phyloP scores from a whole-genome alignment of 495 filamentous ascomycete species.

The Neurospora sublineolata region DNA sequence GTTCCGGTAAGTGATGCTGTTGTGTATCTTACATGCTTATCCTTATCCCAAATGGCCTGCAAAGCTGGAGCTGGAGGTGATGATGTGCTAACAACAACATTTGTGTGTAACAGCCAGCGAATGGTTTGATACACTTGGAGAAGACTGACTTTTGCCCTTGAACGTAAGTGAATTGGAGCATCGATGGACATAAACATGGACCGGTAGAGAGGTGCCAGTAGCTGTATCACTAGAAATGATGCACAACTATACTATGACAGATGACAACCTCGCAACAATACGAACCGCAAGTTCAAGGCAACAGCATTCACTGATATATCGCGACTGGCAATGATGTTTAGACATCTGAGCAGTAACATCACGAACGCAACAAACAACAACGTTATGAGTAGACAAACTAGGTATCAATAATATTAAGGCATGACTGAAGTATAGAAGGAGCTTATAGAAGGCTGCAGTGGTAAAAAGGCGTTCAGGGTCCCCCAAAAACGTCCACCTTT shows the following conservation, averaged over 20 bases:
- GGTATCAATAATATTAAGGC: neutral
- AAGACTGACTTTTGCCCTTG: conserved; percentile 12
- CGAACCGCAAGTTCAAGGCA: neutral
- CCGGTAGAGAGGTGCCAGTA: conserved; percentile 5
- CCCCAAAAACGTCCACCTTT: neutral
- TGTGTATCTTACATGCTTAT: neutral
- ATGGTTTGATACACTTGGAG: conserved; percentile 43
- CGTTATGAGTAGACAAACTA: neutral
- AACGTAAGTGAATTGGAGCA: neutral
- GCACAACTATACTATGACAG: neutral
- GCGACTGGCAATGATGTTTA: neutral
- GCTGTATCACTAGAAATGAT: neutral
- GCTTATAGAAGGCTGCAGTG: neutral
- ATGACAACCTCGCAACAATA: neutral
- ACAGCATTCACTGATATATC: neutral
- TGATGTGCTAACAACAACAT: conserved; percentile 7
- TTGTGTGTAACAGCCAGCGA: conserved; percentile 30
- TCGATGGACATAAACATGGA: conserved; percentile 9
- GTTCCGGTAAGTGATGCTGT: conserved; percentile 49
- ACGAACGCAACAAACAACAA: neutral
- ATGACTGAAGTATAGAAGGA: neutral
- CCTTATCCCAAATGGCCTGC: neutral
- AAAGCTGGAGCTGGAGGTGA: neutral
- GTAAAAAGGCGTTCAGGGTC: neutral
- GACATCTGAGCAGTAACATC: neutral